Evolutionary conservation across 305 asterid genomes (phyloP), one percentile per base, ranked within the genome.

Genomic region (Andrographis paniculata): DNA sequence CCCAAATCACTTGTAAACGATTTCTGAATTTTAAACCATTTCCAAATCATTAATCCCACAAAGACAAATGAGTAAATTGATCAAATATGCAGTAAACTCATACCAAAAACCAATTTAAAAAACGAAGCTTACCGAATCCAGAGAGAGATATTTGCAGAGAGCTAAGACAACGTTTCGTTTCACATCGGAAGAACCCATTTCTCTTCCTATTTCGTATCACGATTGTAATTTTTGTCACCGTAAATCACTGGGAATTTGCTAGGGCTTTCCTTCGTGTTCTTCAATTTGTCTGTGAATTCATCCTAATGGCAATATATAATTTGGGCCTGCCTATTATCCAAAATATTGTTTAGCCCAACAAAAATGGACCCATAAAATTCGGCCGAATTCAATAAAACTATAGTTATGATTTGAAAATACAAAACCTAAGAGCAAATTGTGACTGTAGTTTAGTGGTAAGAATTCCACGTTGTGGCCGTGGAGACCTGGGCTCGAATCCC

Each of bases 401-500:
- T n/a, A n/a, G n/a, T n/a, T n/a, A n/a, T n/a, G n/a, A 3, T 23
- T 8, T 23, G 3, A 23, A 23, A 23, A 3, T 23, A 28, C 7
- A 28, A 1, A 6, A 6, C 11, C n/a, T n/a, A 28, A 6, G 33
- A 6, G 10, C 7, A 2, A 2, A 28, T 6, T 6, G 94, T 88
- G 89, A 94, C 87, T 79, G 93, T 84, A 79, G 97, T 88, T 84
- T 84, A 85, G 94, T 85, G 93, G 94, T 83, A 18, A 91, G 99
- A 91, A 86, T 80, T 82, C 89, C 89, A 83, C 92, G 89, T 82
- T 89, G 96, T 89, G 98, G 98, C 95, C 88, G 95, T 86, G 94
- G 94, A 82, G 98, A 91, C 94, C 96, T 86, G 95, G 95, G 95
- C 98, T 91, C 94, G 95, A 89, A 89, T 89, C 92, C 95, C 89